These are phyloP conservation scores for Bauhinia variegata DNA, from an alignment of 306 rosid species.

Conservation along the genomic window DNA sequence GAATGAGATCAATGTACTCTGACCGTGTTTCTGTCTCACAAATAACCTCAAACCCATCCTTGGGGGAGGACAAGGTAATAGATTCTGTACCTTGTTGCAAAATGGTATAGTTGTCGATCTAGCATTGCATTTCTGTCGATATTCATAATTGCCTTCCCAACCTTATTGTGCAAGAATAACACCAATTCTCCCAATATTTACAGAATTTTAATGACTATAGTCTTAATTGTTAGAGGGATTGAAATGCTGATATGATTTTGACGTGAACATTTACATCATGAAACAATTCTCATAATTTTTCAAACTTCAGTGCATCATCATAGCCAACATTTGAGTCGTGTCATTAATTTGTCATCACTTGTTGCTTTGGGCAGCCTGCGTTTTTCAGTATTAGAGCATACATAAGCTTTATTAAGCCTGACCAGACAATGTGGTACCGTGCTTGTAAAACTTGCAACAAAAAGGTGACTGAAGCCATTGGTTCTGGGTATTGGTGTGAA, in stretches of 20 bases:
- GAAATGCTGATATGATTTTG: not conserved
- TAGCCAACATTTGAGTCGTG: not conserved
- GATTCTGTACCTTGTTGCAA: not conserved
- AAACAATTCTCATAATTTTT: not conserved
- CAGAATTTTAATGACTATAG: too few relatives aligned
- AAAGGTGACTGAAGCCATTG: slow-evolving; percentile 79
- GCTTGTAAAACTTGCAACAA: slow-evolving; percentile 90
- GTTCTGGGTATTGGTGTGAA: slow-evolving; percentile 87
- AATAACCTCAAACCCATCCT: slow-evolving; percentile 56
- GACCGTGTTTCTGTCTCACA: slow-evolving; percentile 65
- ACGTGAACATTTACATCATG: not conserved
- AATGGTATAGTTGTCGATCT: not conserved
- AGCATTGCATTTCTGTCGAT: not conserved
- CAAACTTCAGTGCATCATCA: not conserved
- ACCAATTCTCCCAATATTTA: not conserved
- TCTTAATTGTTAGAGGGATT: not conserved
- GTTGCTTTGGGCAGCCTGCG: slow-evolving; percentile 58
- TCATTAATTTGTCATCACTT: slow-evolving; percentile 13
- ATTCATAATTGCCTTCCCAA: too few relatives aligned
- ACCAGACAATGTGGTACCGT: slow-evolving; percentile 91
- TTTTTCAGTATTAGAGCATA: slow-evolving; percentile 70
- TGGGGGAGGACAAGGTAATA: slow-evolving; percentile 84
- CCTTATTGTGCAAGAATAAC: too few relatives aligned
- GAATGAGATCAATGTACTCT: slow-evolving; percentile 67
- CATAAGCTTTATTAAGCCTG: slow-evolving; percentile 71